Percentiles rank a stretch among this genome's conserved stretches.
Conservation (phyloP, 176 grass and related monocot genomes). For the bread wheat (Triticum aestivum) region DNA sequence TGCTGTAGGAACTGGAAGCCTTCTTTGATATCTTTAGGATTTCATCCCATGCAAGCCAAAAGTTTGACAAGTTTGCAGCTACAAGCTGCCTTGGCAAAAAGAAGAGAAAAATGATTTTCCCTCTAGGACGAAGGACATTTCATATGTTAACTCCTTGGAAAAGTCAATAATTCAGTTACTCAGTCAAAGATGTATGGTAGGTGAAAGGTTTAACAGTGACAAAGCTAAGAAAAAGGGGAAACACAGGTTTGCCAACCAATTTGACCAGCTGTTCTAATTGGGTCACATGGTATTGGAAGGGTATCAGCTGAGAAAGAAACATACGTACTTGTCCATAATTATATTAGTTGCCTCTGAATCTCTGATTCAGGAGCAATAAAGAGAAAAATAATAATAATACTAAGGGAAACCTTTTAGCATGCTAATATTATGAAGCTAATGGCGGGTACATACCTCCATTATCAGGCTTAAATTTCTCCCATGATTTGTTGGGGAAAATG, state of each 20-base stretch:
- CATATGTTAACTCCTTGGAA: slow-evolving; percentile 9
- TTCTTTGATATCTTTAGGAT: background rate
- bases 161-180: background rate
- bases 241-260: background rate
- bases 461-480: slow-evolving; percentile 74
- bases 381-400: background rate
- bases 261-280: background rate
- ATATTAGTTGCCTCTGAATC: slow-evolving; percentile 15
- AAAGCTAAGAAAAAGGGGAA: slow-evolving; percentile 1
- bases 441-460: slow-evolving; percentile 58
- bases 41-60: background rate
- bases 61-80: background rate
- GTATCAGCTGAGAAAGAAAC: slow-evolving; percentile 10
- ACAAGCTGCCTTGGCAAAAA: background rate
- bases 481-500: slow-evolving; percentile 87
- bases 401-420: slow-evolving; percentile 14
- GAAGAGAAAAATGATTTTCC: background rate
- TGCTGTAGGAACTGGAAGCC: background rate
- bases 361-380: slow-evolving; percentile 9
- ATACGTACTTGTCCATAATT: background rate
- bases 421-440: slow-evolving; percentile 2
- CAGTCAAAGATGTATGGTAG: slow-evolving; percentile 13
- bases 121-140: background rate
- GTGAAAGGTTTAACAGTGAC: background rate
- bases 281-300: slow-evolving; percentile 1